These are phyloP conservation scores for Dimocarpus longan DNA, from an alignment of 345 rosid species.

Conservation along the genomic window DNA sequence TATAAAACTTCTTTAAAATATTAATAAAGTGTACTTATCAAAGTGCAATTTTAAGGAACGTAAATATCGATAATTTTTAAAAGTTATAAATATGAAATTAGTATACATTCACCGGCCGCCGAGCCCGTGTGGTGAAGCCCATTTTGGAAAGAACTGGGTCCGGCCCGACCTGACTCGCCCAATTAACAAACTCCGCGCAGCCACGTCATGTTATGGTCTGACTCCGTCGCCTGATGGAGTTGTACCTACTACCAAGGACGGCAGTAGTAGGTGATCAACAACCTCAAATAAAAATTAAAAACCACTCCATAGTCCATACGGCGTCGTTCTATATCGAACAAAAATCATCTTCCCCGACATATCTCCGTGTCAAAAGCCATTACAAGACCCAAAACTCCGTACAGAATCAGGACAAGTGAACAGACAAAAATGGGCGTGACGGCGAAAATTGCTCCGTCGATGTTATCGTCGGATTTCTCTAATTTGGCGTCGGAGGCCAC, in stretches of 20 bases:
- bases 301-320: neutral
- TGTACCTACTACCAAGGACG: neutral
- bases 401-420: neutral
- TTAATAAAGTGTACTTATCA: no score
- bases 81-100: no score
- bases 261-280: neutral
- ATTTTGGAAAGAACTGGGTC: no score
- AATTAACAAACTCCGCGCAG: neutral
- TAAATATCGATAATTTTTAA: no score
- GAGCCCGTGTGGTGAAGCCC: no score
- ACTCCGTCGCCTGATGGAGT: neutral
- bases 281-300: no score
- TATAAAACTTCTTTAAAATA: no score
- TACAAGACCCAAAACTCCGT: neutral
- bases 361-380: neutral
- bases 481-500: constrained; percentile 85
- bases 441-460: constrained; percentile 90
- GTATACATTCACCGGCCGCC: no score
- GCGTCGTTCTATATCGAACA: neutral
- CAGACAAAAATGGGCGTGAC: constrained; percentile 51
- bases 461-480: constrained; percentile 91
- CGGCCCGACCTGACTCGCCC: no score
- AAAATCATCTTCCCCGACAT: neutral
- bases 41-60: no score
- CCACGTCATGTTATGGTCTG: neutral